A percentile compares a stretch with the other conserved stretches of the same genome.
phyloP scores from a whole-genome alignment of 2,329 filamentous ascomycete genomes.

The Colletotrichum tropicicola region DNA sequence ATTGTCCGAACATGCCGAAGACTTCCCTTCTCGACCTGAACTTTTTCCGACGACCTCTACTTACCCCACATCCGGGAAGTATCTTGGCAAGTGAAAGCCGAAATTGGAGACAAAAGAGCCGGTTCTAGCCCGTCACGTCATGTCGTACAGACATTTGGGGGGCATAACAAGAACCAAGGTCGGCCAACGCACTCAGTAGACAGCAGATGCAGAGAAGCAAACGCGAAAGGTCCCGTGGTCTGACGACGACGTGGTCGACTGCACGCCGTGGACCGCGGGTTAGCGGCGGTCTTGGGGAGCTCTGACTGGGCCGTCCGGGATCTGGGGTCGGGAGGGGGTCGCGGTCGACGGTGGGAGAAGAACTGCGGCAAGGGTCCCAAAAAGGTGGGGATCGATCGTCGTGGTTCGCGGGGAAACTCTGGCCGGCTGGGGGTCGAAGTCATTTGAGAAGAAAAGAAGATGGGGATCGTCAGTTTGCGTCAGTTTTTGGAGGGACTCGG shows the following conservation, averaged over 20 bases:
- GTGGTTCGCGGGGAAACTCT: slow-evolving; percentile 30
- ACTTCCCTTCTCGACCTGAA: not conserved
- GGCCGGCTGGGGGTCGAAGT: slow-evolving; percentile 1
- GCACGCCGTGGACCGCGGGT: too few species aligned
- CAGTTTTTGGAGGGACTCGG: not conserved
- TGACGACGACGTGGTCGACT: not conserved
- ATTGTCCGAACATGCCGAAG: not conserved
- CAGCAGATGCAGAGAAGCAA: not conserved
- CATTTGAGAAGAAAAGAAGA: not conserved
- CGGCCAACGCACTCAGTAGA: not conserved
- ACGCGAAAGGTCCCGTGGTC: not conserved
- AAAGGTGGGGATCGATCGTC: slow-evolving; percentile 1
- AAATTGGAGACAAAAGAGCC: not conserved
- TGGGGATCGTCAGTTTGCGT: not conserved
- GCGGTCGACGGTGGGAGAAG: too few species aligned
- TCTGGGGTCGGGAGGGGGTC: not conserved
- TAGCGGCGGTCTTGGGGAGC: slow-evolving; percentile 22
- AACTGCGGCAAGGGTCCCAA: not conserved
- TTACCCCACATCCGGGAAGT: not conserved
- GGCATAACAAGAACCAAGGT: too few species aligned
- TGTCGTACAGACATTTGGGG: not conserved
- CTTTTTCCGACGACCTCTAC: not conserved
- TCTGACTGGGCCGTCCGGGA: slow-evolving; percentile 11
- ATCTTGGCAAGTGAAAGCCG: not conserved
- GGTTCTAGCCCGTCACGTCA: not conserved